Evolutionary conservation across 176 grass and related monocot genomes (phyloP), one percentile per base, ranked within the genome.

Genomic region (Ensete glaucum): DNA sequence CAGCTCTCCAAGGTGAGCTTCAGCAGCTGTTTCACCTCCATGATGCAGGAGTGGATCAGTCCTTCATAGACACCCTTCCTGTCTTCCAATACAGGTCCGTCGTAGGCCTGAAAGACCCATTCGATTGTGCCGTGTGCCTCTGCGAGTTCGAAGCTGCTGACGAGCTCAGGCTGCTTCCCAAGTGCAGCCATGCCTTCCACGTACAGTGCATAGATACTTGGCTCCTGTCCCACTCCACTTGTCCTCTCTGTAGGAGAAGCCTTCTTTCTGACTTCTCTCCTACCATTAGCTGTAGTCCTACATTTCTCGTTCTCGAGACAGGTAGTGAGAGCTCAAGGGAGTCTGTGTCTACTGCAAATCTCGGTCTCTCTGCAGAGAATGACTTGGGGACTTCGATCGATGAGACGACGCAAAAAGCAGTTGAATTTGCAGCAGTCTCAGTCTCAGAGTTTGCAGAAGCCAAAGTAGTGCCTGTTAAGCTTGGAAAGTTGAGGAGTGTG

Each of bases 111-210:
- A 97, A 91, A 71, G 94, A 98, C 11, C 90, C 94, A 1, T 93
- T 98, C 72, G 94, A 98, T 81, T 98, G 94, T 74, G 94, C 90
- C 7, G 94, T 98, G 9, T 98, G 94, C 72, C 74, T 98, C 1
- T 98, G 94, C 83, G 94, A 98, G 82, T 98, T 98, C 80, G 73
- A 85, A 9, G 55, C 68, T 0, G 90, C 87, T 9, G 94, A 98
- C 81, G 69, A 87, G 80, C 85, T 98, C 48, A 79, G 94, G 62
- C 88, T 98, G 8, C 78, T 98, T 1, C 94, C 94, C 77, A 89
- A 89, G 85, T 98, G 94, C 75, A 91, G 94, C 85, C 94, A 98
- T 76, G 94, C 94, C 19, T 98, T 98, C 81, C 94, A 98, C 71
- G 68, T 93, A 1, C 86, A 93, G 59, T 96, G 93, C 80, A 96